phyloP scores from a whole-genome alignment of 441 rosid species.

The Monsonia emarginata region DNA sequence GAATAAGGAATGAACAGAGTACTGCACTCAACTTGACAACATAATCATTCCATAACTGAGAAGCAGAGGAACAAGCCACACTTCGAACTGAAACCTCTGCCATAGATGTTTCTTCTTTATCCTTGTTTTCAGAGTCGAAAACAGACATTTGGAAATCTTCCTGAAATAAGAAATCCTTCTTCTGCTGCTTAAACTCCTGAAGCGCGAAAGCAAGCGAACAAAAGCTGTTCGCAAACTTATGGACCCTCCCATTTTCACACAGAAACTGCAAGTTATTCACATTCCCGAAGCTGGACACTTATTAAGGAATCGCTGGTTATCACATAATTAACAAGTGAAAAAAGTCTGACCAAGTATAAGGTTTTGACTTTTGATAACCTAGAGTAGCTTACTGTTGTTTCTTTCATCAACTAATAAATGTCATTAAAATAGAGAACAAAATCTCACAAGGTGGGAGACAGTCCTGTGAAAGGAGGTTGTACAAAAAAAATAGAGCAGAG shows the following conservation, averaged over 20 bases:
- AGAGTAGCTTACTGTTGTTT: no score
- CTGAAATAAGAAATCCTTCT: slow-evolving; percentile 23
- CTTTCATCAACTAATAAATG: no score
- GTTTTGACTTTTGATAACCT: no score
- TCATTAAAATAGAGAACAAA: no score
- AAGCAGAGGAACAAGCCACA: slow-evolving; percentile 27
- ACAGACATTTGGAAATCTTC: slow-evolving; percentile 25
- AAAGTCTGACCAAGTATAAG: not conserved
- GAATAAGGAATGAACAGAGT: slow-evolving; percentile 51
- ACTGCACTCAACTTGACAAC: slow-evolving; percentile 44
- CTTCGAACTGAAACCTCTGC: slow-evolving; percentile 24
- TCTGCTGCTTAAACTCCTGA: slow-evolving; percentile 42
- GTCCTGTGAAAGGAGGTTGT: no score
- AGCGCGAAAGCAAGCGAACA: slow-evolving; percentile 63
- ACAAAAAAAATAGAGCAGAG: no score
- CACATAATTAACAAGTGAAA: slow-evolving; percentile 7
- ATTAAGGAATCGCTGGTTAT: slow-evolving; percentile 38
- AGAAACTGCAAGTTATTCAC: slow-evolving; percentile 69
- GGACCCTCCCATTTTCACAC: slow-evolving; percentile 70
- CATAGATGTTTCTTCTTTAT: slow-evolving; percentile 16
- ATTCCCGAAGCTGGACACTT: slow-evolving; percentile 50
- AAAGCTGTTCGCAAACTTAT: slow-evolving; percentile 75
- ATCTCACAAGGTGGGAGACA: no score
- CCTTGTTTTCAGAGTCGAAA: slow-evolving; percentile 21
- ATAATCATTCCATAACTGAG: slow-evolving; percentile 48